These are phyloP conservation scores for Spatholobus suberectus DNA, from an alignment of 306 rosid genomes.

Conservation along the genomic window DNA sequence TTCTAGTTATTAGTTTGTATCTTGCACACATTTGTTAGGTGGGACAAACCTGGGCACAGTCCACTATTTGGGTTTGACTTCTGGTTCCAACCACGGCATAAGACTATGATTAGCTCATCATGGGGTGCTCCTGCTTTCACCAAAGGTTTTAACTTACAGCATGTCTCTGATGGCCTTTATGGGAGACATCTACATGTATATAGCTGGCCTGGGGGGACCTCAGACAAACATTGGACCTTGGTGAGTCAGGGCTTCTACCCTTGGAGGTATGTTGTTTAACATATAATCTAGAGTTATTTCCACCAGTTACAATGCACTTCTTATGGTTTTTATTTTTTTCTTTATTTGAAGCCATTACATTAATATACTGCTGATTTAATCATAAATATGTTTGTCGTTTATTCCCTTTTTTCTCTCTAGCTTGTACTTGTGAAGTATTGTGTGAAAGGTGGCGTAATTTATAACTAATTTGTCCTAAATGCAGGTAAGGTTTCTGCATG, in stretches of 20 bases:
- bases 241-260: slow-evolving; percentile 71
- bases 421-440: slow-evolving; percentile 1
- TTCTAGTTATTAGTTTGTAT: not conserved
- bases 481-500: slow-evolving; percentile 78
- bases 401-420: not conserved
- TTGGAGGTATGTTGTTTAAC: slow-evolving; percentile 54
- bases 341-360: not conserved
- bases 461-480: not conserved
- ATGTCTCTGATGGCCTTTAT: slow-evolving; percentile 72
- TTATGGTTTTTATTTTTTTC: not conserved
- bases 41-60: slow-evolving; percentile 85
- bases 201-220: slow-evolving; percentile 85
- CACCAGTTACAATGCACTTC: not conserved
- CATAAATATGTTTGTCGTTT: not conserved
- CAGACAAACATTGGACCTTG: slow-evolving; percentile 81
- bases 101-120: slow-evolving; percentile 82
- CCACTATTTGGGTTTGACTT: slow-evolving; percentile 83
- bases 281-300: not conserved
- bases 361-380: not conserved
- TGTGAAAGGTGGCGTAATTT: not conserved
- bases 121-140: slow-evolving; percentile 91
- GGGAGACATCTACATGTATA: slow-evolving; percentile 80
- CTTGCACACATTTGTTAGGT: slow-evolving; percentile 48
- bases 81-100: slow-evolving; percentile 82
- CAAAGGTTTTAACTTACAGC: slow-evolving; percentile 66